These are phyloP conservation scores for Puccinia polysora DNA, from an alignment of 1,284 basidiomycete species.

Conservation along the genomic window DNA sequence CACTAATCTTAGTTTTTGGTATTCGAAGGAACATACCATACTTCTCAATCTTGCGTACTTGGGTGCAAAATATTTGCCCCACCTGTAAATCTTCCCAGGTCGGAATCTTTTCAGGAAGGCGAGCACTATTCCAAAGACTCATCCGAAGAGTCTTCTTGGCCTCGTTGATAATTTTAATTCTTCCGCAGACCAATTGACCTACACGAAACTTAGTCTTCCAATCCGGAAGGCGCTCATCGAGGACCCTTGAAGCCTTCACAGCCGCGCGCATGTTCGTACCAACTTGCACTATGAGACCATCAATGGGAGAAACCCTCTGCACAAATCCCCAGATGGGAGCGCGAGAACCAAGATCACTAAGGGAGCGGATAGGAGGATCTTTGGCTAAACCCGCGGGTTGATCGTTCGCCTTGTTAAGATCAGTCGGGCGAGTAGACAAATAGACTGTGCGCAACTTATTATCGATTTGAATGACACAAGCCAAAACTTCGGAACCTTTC, in stretches of 20 bases:
- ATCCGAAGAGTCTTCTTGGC: neutral
- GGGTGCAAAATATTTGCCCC: slow-evolving; percentile 54
- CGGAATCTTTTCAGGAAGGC: slow-evolving; percentile 51
- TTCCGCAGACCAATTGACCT: slow-evolving; percentile 38
- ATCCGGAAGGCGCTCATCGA: slow-evolving; percentile 25
- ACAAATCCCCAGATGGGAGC: slow-evolving; percentile 38
- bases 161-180: neutral
- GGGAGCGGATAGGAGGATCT: slow-evolving; percentile 28
- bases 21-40: slow-evolving; percentile 91
- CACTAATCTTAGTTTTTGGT: slow-evolving; percentile 72
- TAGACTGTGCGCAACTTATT: neutral
- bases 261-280: slow-evolving; percentile 27
- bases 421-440: slow-evolving; percentile 24
- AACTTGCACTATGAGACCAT: slow-evolving; percentile 18
- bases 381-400: neutral
- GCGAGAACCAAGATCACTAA: neutral
- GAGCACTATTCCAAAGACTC: slow-evolving; percentile 31
- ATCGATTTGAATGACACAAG: slow-evolving; percentile 32
- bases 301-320: slow-evolving; percentile 1
- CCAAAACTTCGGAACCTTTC: slow-evolving; percentile 10
- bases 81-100: slow-evolving; percentile 57
- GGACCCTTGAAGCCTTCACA: slow-evolving; percentile 8
- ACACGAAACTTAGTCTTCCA: slow-evolving; percentile 27
- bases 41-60: slow-evolving; percentile 61
- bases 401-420: neutral